A percentile compares a stretch with the other conserved stretches of the same genome.
phyloP scores from a whole-genome alignment of 495 filamentous ascomycete genomes.

The Staphylotrichum tortipilum region DNA sequence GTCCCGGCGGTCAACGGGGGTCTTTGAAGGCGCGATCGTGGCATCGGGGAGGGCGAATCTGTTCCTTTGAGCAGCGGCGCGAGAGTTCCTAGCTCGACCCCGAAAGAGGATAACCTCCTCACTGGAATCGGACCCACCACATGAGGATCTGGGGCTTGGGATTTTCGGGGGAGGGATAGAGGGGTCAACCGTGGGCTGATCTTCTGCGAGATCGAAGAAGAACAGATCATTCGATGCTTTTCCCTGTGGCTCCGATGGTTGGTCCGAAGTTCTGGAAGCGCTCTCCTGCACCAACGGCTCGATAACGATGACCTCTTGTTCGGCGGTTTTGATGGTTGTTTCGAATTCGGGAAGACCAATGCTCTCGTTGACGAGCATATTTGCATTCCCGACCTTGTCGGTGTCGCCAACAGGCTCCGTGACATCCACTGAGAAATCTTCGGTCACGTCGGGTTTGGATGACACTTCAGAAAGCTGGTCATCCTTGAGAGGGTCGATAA shows the following conservation, averaged over 20 bases:
- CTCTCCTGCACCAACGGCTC: background rate
- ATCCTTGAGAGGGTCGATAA: constrained; percentile 42
- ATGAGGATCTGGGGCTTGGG: constrained; percentile 22
- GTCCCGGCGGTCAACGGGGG: too few relatives aligned
- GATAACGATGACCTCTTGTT: background rate
- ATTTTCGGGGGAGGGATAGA: constrained; percentile 1
- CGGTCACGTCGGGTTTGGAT: background rate
- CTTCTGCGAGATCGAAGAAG: constrained; percentile 20
- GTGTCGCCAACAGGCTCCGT: background rate
- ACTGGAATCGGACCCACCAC: constrained; percentile 46
- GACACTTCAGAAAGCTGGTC: background rate
- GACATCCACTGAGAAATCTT: background rate
- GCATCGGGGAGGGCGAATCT: background rate
- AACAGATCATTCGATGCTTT: constrained; percentile 11
- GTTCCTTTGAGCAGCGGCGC: background rate
- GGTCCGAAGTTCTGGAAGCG: background rate
- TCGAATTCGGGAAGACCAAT: background rate
- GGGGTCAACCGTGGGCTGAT: constrained; percentile 7
- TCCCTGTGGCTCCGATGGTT: background rate
- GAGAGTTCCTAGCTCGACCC: constrained; percentile 35
- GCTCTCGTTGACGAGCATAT: background rate
- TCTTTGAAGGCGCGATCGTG: background rate
- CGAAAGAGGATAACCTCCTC: constrained; percentile 61
- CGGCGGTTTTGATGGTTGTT: background rate
- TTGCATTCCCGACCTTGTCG: background rate